Base-by-base conservation (phyloP, 371 early-diverging fungal genomes). In the Mortierella polycephala region DNA sequence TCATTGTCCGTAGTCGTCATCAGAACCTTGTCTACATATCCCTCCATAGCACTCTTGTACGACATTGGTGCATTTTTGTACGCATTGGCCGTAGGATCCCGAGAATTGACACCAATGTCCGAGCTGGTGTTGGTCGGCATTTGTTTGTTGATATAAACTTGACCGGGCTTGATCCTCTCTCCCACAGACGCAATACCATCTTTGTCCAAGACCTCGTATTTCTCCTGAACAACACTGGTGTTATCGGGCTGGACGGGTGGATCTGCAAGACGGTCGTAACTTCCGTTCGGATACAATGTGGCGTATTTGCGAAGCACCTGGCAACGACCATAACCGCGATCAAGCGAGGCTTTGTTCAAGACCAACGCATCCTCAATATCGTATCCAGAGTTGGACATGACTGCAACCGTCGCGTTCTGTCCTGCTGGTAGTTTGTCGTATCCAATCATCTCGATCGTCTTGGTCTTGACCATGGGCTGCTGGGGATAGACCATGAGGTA, bases 311-410 rank as follows among this genome's bases (percentile, higher is more conserved):
- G 90, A 88, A 98, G 95, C 1, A 96, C 95, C 74, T 97, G 95
- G 81, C 98, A 98, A 60, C 99, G 90, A 56, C 98, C 98, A 81
- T 99, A 97, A n/a, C 99, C 99, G 64, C 99, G 92, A 85, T 99
- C 99, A 7, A 99, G 76, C 52, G 98, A 96, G 10, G 96, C 90
- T 86, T 96, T 96, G 88, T 99, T 99, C 57, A 99, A 68, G 5
- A 99, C 96, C 69, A 99, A 82, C 16, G 99, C 99, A 89, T 99
- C 99, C 89, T 99, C 99, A 85, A 99, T 99, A 90, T 99, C 99
- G 87, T 99, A 99, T 52, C 99, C 99, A 59, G 96, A 95, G 82
- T 99, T 99, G 86, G 94, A 93, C 99, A 99, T 99, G 62, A 99
- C 99, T 59, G 99, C 99, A 8, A 99, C 98, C 23, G 95, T 98